phyloP scores from a whole-genome alignment of 352 stramenopile genomes.

The Globisporangium solare region DNA sequence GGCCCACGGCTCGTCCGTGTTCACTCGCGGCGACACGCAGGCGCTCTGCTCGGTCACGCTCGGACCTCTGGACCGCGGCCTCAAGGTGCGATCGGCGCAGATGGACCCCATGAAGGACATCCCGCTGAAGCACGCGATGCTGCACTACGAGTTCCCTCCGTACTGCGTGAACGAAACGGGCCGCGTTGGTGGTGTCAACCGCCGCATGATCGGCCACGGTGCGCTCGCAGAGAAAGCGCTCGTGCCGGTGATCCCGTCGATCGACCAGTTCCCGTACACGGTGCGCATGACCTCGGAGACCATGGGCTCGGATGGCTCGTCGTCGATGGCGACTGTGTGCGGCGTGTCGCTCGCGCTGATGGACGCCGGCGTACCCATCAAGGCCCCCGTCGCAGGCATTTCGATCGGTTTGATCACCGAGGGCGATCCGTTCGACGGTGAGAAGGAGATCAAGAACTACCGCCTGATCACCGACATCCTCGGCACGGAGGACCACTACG shows the following conservation, averaged over 20 bases:
- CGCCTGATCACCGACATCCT: constrained; percentile 96
- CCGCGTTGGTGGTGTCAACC: constrained; percentile 74
- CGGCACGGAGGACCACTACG: constrained; percentile 96
- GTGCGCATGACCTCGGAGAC: constrained; percentile 96
- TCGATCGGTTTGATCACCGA: constrained; percentile 90
- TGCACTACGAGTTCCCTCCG: constrained; percentile 98
- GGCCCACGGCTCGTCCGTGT: constrained; percentile 87
- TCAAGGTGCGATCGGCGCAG: constrained; percentile 61
- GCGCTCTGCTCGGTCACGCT: constrained; percentile 88
- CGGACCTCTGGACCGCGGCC: constrained; percentile 67
- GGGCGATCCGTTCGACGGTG: constrained; percentile 58
- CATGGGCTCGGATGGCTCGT: constrained; percentile 92
- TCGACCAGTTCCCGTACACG: constrained; percentile 94
- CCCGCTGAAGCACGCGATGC: constrained; percentile 84
- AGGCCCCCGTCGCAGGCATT: constrained; percentile 92
- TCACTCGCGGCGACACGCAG: constrained; percentile 87
- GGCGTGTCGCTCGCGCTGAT: constrained; percentile 95
- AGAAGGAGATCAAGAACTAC: constrained; percentile 72
- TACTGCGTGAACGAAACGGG: constrained; percentile 97
- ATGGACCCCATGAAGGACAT: constrained; percentile 37
- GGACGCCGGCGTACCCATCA: constrained; percentile 96
- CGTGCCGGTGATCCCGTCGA: constrained; percentile 87
- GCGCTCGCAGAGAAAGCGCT: constrained; percentile 96
- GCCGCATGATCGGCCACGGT: constrained; percentile 95
- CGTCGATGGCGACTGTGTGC: constrained; percentile 96